Evolutionary conservation across 192 early-diverging fungal species (phyloP).

Genomic region (Gamsiella multidivaricata): DNA sequence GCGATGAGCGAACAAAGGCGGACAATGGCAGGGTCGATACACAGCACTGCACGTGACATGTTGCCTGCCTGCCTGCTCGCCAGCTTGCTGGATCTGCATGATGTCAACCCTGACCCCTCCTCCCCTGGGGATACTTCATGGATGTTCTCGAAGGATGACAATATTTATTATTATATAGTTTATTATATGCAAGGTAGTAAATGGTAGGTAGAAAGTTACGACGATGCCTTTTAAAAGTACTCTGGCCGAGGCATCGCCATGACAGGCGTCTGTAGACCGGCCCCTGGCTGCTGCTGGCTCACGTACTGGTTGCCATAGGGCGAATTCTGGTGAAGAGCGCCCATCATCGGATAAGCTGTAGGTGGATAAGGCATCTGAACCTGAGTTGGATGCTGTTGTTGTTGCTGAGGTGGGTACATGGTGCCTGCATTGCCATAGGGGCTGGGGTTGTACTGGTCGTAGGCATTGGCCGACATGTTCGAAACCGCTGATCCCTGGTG

Average conservation of each 20-base stretch:
- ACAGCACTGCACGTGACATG: no score
- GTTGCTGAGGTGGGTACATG: slow-evolving; percentile 19
- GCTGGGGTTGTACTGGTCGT: slow-evolving; percentile 24
- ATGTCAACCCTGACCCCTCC: no score
- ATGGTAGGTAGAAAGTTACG: not conserved
- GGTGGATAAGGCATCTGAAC: not conserved
- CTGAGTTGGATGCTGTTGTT: not conserved
- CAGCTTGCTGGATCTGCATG: no score
- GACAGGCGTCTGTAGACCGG: slow-evolving; percentile 8
- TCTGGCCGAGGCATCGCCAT: slow-evolving; percentile 52
- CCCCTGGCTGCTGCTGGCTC: not conserved
- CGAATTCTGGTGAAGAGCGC: slow-evolving; percentile 13
- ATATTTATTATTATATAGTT: not conserved
- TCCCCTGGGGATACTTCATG: no score
- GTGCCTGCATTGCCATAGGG: slow-evolving; percentile 19
- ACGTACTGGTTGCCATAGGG: slow-evolving; percentile 32
- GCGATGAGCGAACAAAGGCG: not conserved
- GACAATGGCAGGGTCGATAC: no score
- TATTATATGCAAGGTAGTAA: not conserved
- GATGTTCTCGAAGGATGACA: no score
- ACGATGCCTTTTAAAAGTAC: slow-evolving; percentile 21
- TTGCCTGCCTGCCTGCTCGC: no score
- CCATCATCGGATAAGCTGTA: slow-evolving; percentile 29
- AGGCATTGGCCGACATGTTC: slow-evolving; percentile 13
- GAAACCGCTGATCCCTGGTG: slow-evolving; percentile 27